Conservation (phyloP, 2,329 filamentous ascomycete genomes). For the Drechslerella coelobrocha region DNA sequence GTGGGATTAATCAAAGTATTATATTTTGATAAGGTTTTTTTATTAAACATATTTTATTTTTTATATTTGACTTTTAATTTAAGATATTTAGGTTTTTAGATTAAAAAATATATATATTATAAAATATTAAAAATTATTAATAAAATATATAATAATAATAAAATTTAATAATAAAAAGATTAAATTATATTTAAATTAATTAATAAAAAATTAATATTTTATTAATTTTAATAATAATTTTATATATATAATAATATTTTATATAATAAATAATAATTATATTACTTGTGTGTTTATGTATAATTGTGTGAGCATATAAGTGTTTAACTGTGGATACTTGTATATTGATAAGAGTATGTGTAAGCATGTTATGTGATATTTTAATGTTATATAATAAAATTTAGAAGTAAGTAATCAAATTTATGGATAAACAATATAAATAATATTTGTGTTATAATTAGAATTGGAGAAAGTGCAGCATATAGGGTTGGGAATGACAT, state of each 20-base stretch:
- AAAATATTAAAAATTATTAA: conserved; percentile 1
- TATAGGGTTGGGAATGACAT: no score
- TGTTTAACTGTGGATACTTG: no score
- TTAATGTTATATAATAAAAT: conserved; percentile 9
- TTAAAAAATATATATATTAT: conserved; percentile 9
- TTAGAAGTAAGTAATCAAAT: conserved; percentile 4
- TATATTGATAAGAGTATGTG: not conserved
- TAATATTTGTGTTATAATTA: no score
- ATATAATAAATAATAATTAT: conserved; percentile 5
- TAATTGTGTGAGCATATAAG: no score
- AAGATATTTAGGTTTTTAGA: not conserved
- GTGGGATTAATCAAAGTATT: no score
- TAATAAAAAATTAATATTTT: conserved; percentile 8
- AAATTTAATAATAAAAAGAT: no score
- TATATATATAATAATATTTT: conserved; percentile 4
- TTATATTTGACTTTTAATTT: no score
- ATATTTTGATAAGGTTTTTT: no score
- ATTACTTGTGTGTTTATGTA: not conserved
- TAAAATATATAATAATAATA: no score
- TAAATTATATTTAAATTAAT: conserved; percentile 11
- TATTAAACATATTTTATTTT: no score
- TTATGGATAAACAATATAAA: no score
- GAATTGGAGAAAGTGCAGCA: no score
- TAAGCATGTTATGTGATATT: conserved; percentile 1
- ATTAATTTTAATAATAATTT: not conserved